A percentile compares a stretch with the other conserved stretches of the same genome.
phyloP scores from a whole-genome alignment of 148 eudicot species.

The Chenopodium suecicum region DNA sequence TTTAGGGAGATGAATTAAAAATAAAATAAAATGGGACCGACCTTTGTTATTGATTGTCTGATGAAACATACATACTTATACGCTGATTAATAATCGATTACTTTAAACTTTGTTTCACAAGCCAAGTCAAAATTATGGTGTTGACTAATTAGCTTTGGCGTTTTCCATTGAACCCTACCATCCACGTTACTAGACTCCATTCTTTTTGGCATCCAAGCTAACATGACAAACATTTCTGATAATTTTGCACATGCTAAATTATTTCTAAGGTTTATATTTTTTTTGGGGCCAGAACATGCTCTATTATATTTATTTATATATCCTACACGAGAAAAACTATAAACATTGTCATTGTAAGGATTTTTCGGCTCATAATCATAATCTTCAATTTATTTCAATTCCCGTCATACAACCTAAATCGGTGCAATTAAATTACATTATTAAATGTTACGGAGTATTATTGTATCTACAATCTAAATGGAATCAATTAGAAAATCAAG shows the following conservation, averaged over 20 bases:
- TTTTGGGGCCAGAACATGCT: background rate
- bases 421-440: no score
- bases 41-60: background rate
- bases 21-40: no score
- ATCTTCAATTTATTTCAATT: no score
- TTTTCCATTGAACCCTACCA: background rate
- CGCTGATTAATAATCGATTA: background rate
- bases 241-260: background rate
- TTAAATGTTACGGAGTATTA: no score
- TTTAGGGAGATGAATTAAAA: background rate
- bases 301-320: no score
- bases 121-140: slow-evolving; percentile 3
- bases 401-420: no score
- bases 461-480: no score
- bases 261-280: no score
- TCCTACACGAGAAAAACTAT: no score
- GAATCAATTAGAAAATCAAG: no score
- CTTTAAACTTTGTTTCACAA: slow-evolving; percentile 3
- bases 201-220: background rate
- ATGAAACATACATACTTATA: background rate
- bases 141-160: background rate
- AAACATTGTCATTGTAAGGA: no score
- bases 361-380: no score
- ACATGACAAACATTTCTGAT: background rate
- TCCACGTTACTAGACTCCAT: background rate